Conservation (phyloP, 78 protist genomes). For the Dictyostelium firmibasis region DNA sequence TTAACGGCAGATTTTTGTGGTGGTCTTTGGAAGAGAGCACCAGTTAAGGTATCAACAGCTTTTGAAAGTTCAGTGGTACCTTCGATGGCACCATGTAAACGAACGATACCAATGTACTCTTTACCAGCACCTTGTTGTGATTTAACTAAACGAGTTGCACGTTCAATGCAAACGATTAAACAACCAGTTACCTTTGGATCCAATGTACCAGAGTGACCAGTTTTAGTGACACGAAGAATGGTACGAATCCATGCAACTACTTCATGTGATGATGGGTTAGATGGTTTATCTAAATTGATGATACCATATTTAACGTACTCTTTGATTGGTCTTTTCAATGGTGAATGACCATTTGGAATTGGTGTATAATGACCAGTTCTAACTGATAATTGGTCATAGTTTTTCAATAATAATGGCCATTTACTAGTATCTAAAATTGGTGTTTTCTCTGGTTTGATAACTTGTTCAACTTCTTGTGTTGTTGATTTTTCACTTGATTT, state of each 20-base stretch:
- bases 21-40: constrained; percentile 99
- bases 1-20: constrained; percentile 98
- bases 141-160: constrained; percentile 99
- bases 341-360: constrained; percentile 96
- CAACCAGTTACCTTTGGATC: constrained; percentile 99
- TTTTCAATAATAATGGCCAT: constrained; percentile 89
- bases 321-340: constrained; percentile 94
- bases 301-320: constrained; percentile 97
- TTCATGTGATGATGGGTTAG: constrained; percentile 99
- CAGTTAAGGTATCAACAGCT: constrained; percentile 94
- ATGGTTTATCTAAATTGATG: constrained; percentile 99
- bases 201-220: constrained; percentile 99
- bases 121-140: constrained; percentile 99
- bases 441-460: constrained; percentile 80
- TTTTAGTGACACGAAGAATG: constrained; percentile 97
- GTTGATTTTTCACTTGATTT: background rate
- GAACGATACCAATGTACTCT: constrained; percentile 97
- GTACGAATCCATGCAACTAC: constrained; percentile 99
- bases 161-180: constrained; percentile 97
- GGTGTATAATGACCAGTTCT: constrained; percentile 98
- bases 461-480: background rate
- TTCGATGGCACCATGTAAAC: constrained; percentile 95
- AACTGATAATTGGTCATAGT: constrained; percentile 95
- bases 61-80: constrained; percentile 43
- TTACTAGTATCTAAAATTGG: constrained; percentile 75